Conservation (phyloP, 768 basidiomycete species). For the Coprinellus aureogranulatus region DNA sequence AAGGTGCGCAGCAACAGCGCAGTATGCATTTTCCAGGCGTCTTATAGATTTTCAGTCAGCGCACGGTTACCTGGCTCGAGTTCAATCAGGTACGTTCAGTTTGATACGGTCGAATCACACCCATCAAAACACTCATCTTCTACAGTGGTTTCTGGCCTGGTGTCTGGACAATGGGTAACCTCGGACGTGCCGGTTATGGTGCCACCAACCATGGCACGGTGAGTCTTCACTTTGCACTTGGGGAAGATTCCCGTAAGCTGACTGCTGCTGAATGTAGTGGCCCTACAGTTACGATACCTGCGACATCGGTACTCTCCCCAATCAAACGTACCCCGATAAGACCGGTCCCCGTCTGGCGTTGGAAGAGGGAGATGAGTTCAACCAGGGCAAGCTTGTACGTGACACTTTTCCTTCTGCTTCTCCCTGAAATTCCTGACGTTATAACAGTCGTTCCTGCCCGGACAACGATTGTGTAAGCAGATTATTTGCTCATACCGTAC, state of each 20-base stretch:
- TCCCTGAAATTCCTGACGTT: not conserved
- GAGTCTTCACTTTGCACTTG: too few species aligned
- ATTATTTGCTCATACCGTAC: not conserved
- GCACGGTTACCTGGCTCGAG: conserved; percentile 70
- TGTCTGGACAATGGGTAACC: conserved; percentile 74
- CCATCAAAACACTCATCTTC: not conserved
- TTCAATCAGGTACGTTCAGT: conserved; percentile 32
- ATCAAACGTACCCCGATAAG: conserved; percentile 66
- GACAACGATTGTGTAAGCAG: conserved; percentile 40
- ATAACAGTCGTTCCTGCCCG: conserved; percentile 63
- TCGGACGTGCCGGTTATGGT: conserved; percentile 80
- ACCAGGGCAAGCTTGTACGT: conserved; percentile 36
- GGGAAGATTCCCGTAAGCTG: too few species aligned
- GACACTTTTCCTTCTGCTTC: not conserved
- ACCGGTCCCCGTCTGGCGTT: conserved; percentile 44
- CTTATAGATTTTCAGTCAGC: too few species aligned
- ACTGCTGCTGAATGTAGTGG: conserved; percentile 47
- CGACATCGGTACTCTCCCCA: conserved; percentile 75
- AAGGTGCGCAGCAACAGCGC: too few species aligned
- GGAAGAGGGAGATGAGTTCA: conserved; percentile 35
- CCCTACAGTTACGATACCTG: conserved; percentile 71
- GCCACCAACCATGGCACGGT: conserved; percentile 79
- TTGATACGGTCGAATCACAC: not conserved
- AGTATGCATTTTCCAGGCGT: too few species aligned
- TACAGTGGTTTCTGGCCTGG: conserved; percentile 78